These are phyloP conservation scores for Hansenula sp. DNA, from an alignment of 1,139 yeast genomes.

Conservation along the genomic window DNA sequence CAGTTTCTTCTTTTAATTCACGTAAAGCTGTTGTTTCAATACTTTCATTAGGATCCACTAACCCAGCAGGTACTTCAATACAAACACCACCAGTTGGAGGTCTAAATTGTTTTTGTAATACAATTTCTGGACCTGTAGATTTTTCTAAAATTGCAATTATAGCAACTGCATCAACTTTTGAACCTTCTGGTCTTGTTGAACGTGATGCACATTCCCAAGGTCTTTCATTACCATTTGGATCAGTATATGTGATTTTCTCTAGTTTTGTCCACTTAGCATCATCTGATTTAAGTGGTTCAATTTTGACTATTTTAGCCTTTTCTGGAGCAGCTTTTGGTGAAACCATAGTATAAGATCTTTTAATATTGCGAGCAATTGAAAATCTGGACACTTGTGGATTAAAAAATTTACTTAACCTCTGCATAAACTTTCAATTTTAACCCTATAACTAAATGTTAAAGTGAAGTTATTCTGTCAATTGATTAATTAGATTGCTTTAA, in stretches of 20 bases:
- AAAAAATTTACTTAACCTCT: not conserved
- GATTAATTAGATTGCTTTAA: too few relatives aligned
- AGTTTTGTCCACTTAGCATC: slow-evolving; percentile 60
- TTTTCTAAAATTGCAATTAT: slow-evolving; percentile 66
- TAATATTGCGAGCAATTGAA: not conserved
- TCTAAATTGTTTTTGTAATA: slow-evolving; percentile 83
- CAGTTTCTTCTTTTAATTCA: slow-evolving; percentile 89
- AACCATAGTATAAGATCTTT: slow-evolving; percentile 19
- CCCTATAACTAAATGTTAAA: too few relatives aligned
- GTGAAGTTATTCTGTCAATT: too few relatives aligned
- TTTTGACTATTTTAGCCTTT: slow-evolving; percentile 31
- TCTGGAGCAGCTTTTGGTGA: slow-evolving; percentile 29
- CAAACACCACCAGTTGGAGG: slow-evolving; percentile 89
- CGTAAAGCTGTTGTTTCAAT: slow-evolving; percentile 78
- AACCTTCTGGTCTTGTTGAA: slow-evolving; percentile 64
- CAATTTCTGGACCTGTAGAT: slow-evolving; percentile 48
- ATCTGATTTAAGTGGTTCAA: slow-evolving; percentile 28
- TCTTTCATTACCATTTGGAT: slow-evolving; percentile 54
- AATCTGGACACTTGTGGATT: not conserved
- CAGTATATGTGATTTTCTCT: slow-evolving; percentile 60
- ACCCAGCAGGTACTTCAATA: slow-evolving; percentile 93
- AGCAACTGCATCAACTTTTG: slow-evolving; percentile 84
- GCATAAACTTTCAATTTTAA: not conserved
- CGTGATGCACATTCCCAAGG: slow-evolving; percentile 94
- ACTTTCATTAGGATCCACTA: slow-evolving; percentile 79